phyloP scores from a whole-genome alignment of 2,329 filamentous ascomycete species.

The Pseudopyricularia javanii region DNA sequence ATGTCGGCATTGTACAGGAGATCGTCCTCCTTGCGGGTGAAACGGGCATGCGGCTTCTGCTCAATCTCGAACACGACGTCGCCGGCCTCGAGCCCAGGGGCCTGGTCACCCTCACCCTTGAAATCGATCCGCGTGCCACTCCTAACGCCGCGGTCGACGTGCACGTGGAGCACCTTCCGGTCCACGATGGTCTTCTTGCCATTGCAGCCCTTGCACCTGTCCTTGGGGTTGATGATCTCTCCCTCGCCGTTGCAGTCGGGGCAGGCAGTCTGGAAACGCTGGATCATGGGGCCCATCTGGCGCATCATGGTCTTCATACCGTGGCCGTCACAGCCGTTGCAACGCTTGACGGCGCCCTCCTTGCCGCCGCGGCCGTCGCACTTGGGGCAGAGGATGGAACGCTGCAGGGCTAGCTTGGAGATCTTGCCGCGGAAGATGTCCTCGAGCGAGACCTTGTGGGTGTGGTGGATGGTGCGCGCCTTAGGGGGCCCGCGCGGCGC shows the following conservation, averaged over 20 bases:
- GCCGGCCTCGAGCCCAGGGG: slow-evolving; percentile 82
- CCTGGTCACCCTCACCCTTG: slow-evolving; percentile 89
- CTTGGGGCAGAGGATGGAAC: slow-evolving; percentile 91
- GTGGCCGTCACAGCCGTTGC: slow-evolving; percentile 51
- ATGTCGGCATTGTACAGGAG: slow-evolving; percentile 92
- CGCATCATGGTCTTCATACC: slow-evolving; percentile 88
- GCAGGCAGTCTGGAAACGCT: slow-evolving; percentile 98
- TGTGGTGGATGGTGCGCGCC: slow-evolving; percentile 93
- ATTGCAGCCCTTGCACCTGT: slow-evolving; percentile 68
- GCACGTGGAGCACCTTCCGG: slow-evolving; percentile 51
- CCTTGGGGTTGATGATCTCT: slow-evolving; percentile 73
- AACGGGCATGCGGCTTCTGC: slow-evolving; percentile 93
- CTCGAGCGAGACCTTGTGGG: slow-evolving; percentile 95
- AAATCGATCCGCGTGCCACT: slow-evolving; percentile 92
- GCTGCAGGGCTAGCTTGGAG: slow-evolving; percentile 92
- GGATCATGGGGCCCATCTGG: slow-evolving; percentile 99
- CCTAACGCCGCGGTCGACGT: slow-evolving; percentile 61
- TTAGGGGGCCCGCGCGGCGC: slow-evolving; percentile 68
- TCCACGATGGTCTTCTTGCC: slow-evolving; percentile 70
- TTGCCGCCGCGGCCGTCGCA: slow-evolving; percentile 53
- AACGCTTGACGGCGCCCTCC: slow-evolving; percentile 93
- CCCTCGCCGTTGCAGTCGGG: slow-evolving; percentile 98
- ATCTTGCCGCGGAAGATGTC: slow-evolving; percentile 98
- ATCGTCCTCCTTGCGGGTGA: slow-evolving; percentile 93
- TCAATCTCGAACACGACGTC: slow-evolving; percentile 99